Evolutionary conservation across 305 asterid species (phyloP).

Genomic region (Plantago coronopus): DNA sequence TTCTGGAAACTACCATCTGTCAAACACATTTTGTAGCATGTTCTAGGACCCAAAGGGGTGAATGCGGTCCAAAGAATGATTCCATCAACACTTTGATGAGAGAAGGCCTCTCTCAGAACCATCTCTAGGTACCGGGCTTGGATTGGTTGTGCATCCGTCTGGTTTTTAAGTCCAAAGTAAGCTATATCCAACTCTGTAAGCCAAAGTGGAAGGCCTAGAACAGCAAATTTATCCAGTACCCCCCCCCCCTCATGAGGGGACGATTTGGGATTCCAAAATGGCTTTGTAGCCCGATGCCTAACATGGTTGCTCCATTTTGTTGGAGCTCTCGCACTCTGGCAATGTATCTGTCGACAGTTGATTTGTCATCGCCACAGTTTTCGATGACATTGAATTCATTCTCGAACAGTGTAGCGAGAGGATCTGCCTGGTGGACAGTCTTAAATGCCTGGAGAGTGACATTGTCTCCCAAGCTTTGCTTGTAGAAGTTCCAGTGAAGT

Average conservation of each 20-base stretch:
- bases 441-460: conserved; percentile 34
- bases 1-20: too few species aligned
- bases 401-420: conserved; percentile 36
- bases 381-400: conserved; percentile 45
- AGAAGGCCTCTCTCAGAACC: too few species aligned
- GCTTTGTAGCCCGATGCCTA: conserved; percentile 45
- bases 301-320: conserved; percentile 29
- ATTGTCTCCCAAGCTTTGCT: conserved; percentile 34
- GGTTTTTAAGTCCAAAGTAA: too few species aligned
- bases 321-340: conserved; percentile 30
- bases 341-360: conserved; percentile 35
- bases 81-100: too few species aligned
- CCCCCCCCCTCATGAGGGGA: conserved; percentile 33
- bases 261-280: conserved; percentile 38
- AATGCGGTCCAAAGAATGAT: too few species aligned
- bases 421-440: conserved; percentile 35
- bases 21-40: too few species aligned
- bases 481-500: conserved; percentile 47
- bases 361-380: conserved; percentile 30
- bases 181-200: conserved; percentile 44
- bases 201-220: conserved; percentile 43
- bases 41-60: too few species aligned
- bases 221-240: conserved; percentile 38
- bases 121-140: too few species aligned
- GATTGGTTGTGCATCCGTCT: too few species aligned